Evolutionary conservation across 1,139 yeast genomes (phyloP), one percentile per base, ranked within the genome.

Genomic region (Debaryomyces singareniensis): DNA sequence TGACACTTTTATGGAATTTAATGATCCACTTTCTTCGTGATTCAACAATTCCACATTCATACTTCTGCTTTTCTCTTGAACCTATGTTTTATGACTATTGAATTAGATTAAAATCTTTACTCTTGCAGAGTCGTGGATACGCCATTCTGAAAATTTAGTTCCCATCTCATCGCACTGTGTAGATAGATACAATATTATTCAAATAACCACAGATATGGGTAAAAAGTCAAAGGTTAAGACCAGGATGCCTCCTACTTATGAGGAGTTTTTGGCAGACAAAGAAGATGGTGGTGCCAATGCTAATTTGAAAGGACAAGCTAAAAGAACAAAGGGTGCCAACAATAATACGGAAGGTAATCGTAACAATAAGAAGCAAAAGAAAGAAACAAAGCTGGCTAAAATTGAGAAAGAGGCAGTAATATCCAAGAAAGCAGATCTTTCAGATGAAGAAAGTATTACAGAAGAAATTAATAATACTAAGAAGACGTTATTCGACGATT

Each of bases 141-240:
- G 16, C 15, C 31, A 35, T 35, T 27, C 24, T 32, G 35, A 29
- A 36, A 39, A 39, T 29, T 32, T 25, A 27, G 26, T 34, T 30
- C 23, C 20, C 16, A 30, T 29, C 40, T 34, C 38, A 33, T 35
- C 38, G 38, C 36, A 27, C 25, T 15, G 16, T 20, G 15, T 9
- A 10, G 14, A 25, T 13, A 20, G 16, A 15, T n/a, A 23, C n/a
- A 9, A n/a, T 23, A 7, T 10, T 12, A 12, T 23, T 23, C 9
- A n/a, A 12, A n/a, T 23, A 10, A 9, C 13, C 11, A 5, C 12
- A 27, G 15, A 28, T 13, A 86, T 86, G 96, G 96, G 96, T 55
- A 81, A 95, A 75, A 80, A 85, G 68, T 83, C 86, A 36, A 84
- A 80, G 63, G 81, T 83, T 51, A 87, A 84, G 68, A 96, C 87